Evolutionary conservation across 768 basidiomycete genomes (phyloP).

Genomic region (Boletus eberwhitei): DNA sequence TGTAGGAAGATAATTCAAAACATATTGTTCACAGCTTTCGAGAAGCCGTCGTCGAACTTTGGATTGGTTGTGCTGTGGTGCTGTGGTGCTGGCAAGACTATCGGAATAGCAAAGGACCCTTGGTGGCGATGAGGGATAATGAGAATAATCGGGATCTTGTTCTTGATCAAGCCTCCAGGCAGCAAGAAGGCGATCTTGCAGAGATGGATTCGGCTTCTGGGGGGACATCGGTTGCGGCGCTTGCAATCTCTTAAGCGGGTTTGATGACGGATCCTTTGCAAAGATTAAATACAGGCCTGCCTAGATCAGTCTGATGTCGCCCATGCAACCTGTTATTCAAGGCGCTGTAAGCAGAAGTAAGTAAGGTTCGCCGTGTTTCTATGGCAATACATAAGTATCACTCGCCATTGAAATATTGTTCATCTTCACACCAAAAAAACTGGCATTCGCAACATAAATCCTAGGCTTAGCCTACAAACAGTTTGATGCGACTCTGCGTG

Average conservation of each 20-base stretch:
- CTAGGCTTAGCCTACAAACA: too few species aligned
- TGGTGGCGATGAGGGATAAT: background rate
- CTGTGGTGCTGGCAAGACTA: background rate
- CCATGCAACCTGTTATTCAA: background rate
- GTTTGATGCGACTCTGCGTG: too few species aligned
- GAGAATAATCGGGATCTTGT: background rate
- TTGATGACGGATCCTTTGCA: background rate
- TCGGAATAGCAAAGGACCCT: constrained; percentile 1
- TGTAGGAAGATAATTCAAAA: constrained; percentile 19
- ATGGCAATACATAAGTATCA: too few species aligned
- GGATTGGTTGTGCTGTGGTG: background rate
- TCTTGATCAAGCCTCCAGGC: constrained; percentile 5
- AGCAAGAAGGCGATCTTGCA: background rate
- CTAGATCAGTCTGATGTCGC: background rate
- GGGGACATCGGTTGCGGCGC: background rate
- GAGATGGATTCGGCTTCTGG: background rate
- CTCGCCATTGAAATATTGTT: too few species aligned
- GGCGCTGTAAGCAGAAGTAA: too few species aligned
- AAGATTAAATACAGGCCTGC: background rate
- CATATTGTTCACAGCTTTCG: constrained; percentile 12
- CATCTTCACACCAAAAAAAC: too few species aligned
- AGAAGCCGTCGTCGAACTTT: constrained; percentile 3
- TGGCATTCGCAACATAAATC: too few species aligned
- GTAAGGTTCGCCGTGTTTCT: too few species aligned
- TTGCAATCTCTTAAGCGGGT: background rate